Evolutionary conservation across 2,329 filamentous ascomycete species (phyloP), one percentile per base, ranked within the genome.

Genomic region (Aspergillus felis): DNA sequence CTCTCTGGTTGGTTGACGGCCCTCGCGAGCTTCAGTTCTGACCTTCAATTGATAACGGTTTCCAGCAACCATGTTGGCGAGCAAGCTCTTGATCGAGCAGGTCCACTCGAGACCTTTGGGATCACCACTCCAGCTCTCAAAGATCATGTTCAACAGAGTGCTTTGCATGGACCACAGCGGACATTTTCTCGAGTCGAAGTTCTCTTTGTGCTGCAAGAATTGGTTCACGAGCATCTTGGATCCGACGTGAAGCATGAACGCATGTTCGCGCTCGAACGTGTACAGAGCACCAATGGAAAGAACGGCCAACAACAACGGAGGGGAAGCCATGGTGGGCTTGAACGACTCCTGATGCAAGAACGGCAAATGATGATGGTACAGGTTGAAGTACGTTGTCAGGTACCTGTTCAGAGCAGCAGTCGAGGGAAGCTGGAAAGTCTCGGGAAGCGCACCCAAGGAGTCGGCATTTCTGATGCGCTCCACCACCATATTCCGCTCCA

Each of bases 101-200:
- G 94, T 92, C 94, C 94, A 99, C 75, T 99, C 94, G 2, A 99
- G 83, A 41, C 94, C 94, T 77, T 97, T 97, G 38, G 94, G 89
- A 70, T 97, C 94, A 68, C 94, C 94, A 74, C 94, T 97, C 94
- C 94, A 99, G 81, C 92, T 97, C 55, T 94, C 92, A 74, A 99
- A 97, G 64, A 97, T 88, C 94, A 97, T 97, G 81, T 99, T 99
- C 57, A 99, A 81, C 54, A 99, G 80, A 3, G 92, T 96, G 73
- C 91, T 91, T 74, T 99, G 94, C 91, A 97, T 97, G 50, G 93
- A 94, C 93, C 94, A 97, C 14, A 99, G 78, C 3, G 94, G 94
- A 69, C 93, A 97, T 75, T 97, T 97, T 67, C 93, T 87, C 8
- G 94, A 97, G 80, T 93, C 96, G 75, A 97, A 97, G 77, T 96